These are phyloP conservation scores for Cicer chorassanicum DNA, from an alignment of 306 rosid genomes.

Conservation along the genomic window DNA sequence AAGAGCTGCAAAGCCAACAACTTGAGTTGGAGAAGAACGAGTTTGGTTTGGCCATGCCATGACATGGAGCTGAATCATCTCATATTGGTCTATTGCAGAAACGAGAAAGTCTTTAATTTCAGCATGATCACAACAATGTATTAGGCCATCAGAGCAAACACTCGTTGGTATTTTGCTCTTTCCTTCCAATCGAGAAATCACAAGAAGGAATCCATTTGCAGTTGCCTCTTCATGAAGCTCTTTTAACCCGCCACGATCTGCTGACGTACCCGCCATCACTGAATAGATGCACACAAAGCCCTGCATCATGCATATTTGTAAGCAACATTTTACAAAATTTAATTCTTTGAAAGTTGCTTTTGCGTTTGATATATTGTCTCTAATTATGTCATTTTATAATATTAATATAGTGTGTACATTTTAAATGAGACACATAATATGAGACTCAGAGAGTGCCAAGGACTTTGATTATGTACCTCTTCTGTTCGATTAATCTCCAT, in stretches of 20 bases:
- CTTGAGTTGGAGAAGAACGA: conserved; percentile 20
- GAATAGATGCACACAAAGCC: conserved; percentile 50
- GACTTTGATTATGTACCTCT: conserved; percentile 45
- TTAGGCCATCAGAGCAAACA: conserved; percentile 43
- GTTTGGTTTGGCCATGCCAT: conserved; percentile 51
- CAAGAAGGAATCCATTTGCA: conserved; percentile 44
- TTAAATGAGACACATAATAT: no score
- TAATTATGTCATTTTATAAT: no score
- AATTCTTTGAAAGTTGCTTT: not conserved
- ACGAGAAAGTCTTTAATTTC: conserved; percentile 37
- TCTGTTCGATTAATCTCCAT: conserved; percentile 72
- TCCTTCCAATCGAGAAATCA: conserved; percentile 44
- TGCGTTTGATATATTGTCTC: no score
- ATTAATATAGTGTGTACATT: no score
- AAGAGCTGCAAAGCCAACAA: conserved; percentile 19
- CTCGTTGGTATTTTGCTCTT: conserved; percentile 43
- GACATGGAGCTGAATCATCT: conserved; percentile 35
- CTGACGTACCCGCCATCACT: conserved; percentile 41
- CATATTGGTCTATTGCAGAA: conserved; percentile 37
- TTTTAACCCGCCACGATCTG: conserved; percentile 44
- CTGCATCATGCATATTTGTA: conserved; percentile 6
- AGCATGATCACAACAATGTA: conserved; percentile 47
- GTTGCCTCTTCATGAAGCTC: conserved; percentile 44
- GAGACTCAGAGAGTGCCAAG: no score
- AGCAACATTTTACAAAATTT: not conserved